Conservation (phyloP, 1,284 basidiomycete genomes). For the Leccinum pachyderme region DNA sequence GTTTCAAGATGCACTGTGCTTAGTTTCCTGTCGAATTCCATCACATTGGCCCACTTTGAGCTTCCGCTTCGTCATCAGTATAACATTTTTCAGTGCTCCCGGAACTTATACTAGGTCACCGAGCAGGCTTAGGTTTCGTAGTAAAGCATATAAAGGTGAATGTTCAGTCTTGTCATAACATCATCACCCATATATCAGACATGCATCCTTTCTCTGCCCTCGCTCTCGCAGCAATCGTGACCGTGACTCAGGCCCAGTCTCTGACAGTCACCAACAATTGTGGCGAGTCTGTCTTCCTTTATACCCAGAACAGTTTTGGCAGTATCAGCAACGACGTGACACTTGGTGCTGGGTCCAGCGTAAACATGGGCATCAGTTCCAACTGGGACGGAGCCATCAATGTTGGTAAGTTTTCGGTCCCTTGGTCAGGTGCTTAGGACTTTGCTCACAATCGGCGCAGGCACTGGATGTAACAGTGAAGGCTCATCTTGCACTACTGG, state of each 20-base stretch:
- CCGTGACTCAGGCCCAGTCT: slow-evolving; percentile 29
- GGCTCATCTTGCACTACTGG: slow-evolving; percentile 31
- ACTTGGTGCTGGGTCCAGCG: slow-evolving; percentile 21
- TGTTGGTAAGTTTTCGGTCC: slow-evolving; percentile 22
- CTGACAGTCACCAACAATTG: slow-evolving; percentile 32
- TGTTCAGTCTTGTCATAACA: not conserved
- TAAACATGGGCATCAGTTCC: slow-evolving; percentile 33
- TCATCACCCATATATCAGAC: not conserved
- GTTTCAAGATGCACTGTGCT: not conserved
- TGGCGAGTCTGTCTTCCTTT: slow-evolving; percentile 30
- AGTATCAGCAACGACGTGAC: slow-evolving; percentile 27
- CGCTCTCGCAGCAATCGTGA: slow-evolving; percentile 18
- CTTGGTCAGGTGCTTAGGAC: not conserved
- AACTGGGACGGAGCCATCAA: slow-evolving; percentile 37
- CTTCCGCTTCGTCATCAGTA: not conserved
- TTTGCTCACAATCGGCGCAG: slow-evolving; percentile 17
- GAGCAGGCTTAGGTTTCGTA: not conserved
- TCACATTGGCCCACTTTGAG: not conserved
- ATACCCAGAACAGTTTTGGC: slow-evolving; percentile 31
- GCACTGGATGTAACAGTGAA: slow-evolving; percentile 30
- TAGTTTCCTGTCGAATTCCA: not conserved
- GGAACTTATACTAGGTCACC: slow-evolving; percentile 2
- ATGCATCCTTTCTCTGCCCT: slow-evolving; percentile 26
- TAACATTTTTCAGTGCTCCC: not conserved
- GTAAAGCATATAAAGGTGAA: slow-evolving; percentile 15